Evolutionary conservation across 108 stramenopile genomes (phyloP).

Genomic region (Cyclostephanos invisitatus): DNA sequence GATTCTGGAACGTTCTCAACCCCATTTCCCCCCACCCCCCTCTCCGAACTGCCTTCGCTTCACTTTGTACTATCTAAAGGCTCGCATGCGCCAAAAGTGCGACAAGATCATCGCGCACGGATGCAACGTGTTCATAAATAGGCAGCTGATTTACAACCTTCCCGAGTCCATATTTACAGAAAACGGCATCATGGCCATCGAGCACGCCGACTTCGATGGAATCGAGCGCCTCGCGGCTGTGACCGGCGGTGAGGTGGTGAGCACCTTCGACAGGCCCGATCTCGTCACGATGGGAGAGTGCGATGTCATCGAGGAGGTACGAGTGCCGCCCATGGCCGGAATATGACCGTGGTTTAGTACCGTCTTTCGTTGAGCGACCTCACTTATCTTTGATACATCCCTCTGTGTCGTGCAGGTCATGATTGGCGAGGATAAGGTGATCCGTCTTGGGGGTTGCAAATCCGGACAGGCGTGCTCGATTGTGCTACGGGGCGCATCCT

Average conservation of each 20-base stretch:
- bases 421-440: constrained; percentile 98
- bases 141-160: constrained; percentile 99
- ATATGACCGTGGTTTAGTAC: not conserved
- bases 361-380: not conserved
- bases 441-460: constrained; percentile 94
- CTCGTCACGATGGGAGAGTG: constrained; percentile 93
- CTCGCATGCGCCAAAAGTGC: constrained; percentile 97
- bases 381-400: constrained; percentile 22
- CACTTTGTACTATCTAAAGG: constrained; percentile 20
- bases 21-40: not conserved
- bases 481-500: constrained; percentile 95
- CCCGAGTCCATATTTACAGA: constrained; percentile 98
- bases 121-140: constrained; percentile 98
- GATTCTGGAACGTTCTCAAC: not conserved
- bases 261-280: constrained; percentile 98
- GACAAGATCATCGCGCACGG: constrained; percentile 97
- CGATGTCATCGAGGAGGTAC: constrained; percentile 83
- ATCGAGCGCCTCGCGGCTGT: constrained; percentile 97
- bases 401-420: constrained; percentile 70
- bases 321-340: not conserved
- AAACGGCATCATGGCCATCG: constrained; percentile 96
- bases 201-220: constrained; percentile 99
- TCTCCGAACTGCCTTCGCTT: too few relatives aligned
- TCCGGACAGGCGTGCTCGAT: constrained; percentile 97
- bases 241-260: constrained; percentile 95